Percentiles rank a stretch among this genome's conserved stretches.
phyloP scores from a whole-genome alignment of 2,329 filamentous ascomycete genomes.

The Periconia sp. region DNA sequence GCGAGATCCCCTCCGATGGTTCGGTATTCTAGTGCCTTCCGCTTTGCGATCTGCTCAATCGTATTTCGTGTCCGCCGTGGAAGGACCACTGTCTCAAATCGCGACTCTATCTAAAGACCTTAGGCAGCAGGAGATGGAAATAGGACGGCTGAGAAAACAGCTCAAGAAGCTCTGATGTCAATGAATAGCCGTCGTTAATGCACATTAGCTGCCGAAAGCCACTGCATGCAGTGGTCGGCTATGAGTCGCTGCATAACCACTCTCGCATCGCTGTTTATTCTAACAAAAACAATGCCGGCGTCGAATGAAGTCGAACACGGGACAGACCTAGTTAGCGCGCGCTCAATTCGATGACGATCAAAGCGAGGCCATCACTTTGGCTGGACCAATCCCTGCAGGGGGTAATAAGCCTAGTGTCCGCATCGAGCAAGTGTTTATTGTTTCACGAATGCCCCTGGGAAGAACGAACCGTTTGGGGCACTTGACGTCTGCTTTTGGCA shows the following conservation, averaged over 20 bases:
- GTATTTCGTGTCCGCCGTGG: slow-evolving; percentile 59
- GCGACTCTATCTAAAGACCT: slow-evolving; percentile 63
- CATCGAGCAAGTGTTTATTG: background rate
- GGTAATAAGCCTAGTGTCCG: background rate
- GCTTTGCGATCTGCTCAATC: slow-evolving; percentile 60
- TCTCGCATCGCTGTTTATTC: background rate
- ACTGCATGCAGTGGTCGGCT: background rate
- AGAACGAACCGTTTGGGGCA: background rate
- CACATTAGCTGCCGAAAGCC: background rate
- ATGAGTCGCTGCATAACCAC: background rate
- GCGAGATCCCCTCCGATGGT: slow-evolving; percentile 60
- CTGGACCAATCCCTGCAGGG: background rate
- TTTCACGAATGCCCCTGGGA: background rate
- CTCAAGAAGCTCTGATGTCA: slow-evolving; percentile 38
- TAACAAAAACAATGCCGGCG: background rate
- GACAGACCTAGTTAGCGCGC: background rate
- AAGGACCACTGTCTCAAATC: slow-evolving; percentile 60
- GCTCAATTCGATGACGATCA: background rate
- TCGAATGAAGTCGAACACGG: background rate
- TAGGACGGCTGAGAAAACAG: slow-evolving; percentile 59
- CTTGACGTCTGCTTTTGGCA: background rate
- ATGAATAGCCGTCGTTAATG: background rate
- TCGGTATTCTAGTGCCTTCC: slow-evolving; percentile 55
- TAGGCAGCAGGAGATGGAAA: slow-evolving; percentile 66
- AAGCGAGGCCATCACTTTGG: background rate